Evolutionary conservation across 106 monocot species (phyloP).

Genomic region (Hemerocallis citrina): DNA sequence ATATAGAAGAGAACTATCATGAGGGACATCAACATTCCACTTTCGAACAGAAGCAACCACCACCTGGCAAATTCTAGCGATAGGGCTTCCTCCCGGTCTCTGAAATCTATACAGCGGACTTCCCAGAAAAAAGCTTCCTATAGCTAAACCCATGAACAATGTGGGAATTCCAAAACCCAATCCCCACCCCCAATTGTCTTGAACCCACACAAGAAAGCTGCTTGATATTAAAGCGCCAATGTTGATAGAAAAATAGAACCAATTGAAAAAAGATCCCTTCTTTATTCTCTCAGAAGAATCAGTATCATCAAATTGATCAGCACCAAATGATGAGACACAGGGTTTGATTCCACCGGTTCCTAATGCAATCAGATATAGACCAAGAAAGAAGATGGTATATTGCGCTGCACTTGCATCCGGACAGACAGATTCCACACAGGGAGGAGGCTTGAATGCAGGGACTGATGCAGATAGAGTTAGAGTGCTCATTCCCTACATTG

Average conservation of each 20-base stretch:
- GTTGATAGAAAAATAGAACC: conserved; percentile 78
- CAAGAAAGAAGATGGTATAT: conserved; percentile 53
- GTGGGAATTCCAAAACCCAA: conserved; percentile 80
- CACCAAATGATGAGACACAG: conserved; percentile 73
- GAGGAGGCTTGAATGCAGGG: conserved; percentile 42
- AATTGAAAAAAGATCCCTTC: conserved; percentile 77
- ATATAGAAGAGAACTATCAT: conserved; percentile 60
- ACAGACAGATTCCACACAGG: conserved; percentile 44
- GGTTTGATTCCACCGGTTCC: conserved; percentile 87
- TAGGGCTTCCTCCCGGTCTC: conserved; percentile 79
- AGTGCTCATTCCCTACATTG: conserved; percentile 38
- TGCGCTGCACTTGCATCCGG: conserved; percentile 40
- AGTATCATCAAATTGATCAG: conserved; percentile 81
- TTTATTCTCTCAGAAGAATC: conserved; percentile 42
- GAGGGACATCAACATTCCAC: conserved; percentile 45
- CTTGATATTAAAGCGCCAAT: conserved; percentile 62
- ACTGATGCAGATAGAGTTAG: conserved; percentile 60
- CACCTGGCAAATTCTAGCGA: conserved; percentile 82
- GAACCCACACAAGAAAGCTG: conserved; percentile 57
- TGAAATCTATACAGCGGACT: conserved; percentile 71
- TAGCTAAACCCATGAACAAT: conserved; percentile 83
- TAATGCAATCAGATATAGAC: conserved; percentile 68
- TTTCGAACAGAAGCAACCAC: conserved; percentile 64
- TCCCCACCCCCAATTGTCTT: conserved; percentile 77
- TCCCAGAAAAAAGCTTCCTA: conserved; percentile 59